phyloP scores from a whole-genome alignment of 305 asterid genomes.

The Fraxinus latifolia region DNA sequence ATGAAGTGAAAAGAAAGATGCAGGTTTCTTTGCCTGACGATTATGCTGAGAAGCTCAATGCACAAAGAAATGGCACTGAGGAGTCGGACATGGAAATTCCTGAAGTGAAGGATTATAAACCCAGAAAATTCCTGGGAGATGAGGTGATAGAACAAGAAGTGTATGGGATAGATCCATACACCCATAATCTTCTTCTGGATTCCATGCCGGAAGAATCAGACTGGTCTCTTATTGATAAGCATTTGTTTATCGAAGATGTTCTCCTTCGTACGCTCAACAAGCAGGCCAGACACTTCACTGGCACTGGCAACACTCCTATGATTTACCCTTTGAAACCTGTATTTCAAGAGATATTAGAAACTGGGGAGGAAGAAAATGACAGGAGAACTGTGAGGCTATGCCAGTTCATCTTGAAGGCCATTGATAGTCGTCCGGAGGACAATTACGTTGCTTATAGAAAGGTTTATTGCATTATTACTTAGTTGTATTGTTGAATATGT shows the following conservation, averaged over 20 bases:
- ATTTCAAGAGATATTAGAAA: constrained; percentile 63
- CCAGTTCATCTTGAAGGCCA: constrained; percentile 69
- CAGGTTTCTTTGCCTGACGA: constrained; percentile 92
- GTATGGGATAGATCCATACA: constrained; percentile 96
- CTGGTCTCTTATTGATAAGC: constrained; percentile 82
- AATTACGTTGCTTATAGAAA: constrained; percentile 95
- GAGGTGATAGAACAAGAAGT: constrained; percentile 99
- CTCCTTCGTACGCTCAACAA: constrained; percentile 79
- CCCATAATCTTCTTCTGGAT: constrained; percentile 95
- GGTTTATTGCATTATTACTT: constrained; percentile 41
- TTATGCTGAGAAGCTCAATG: constrained; percentile 72
- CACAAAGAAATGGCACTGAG: constrained; percentile 86
- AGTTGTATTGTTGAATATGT: constrained; percentile 1
- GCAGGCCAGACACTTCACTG: constrained; percentile 82
- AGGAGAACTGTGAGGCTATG: constrained; percentile 57
- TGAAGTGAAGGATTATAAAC: constrained; percentile 88
- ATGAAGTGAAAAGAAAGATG: constrained; percentile 94
- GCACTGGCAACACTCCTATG: constrained; percentile 89
- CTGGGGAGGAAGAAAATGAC: constrained; percentile 65
- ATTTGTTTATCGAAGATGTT: constrained; percentile 86
- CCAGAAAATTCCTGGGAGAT: constrained; percentile 79
- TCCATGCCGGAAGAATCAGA: constrained; percentile 95
- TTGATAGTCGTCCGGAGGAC: constrained; percentile 85
- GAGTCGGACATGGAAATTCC: constrained; percentile 99
- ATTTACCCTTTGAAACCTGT: constrained; percentile 74